Base-by-base conservation (phyloP, 768 basidiomycete genomes). In the Mycena latifolia region DNA sequence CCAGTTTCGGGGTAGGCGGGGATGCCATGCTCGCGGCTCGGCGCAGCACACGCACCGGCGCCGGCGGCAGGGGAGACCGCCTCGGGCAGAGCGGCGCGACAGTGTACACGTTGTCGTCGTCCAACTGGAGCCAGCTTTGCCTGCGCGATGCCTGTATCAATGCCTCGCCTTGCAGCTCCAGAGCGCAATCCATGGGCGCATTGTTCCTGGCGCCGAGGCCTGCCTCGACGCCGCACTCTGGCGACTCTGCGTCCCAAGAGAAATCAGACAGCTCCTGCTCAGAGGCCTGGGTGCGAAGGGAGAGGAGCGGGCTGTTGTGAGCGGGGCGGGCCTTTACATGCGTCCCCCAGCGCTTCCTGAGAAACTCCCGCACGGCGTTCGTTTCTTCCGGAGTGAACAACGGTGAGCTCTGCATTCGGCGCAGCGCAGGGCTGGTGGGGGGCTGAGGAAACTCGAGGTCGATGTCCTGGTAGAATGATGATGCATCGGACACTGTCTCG, bases 321-420 rank as follows among this genome's bases (percentile, higher is more conserved):
- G 27, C 25, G 28, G 10, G 22, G 39, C n/a, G 43, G 9, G 45
- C 51, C 29, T 51, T 48, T 17, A 28, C 29, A 4, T 67, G 61
- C 8, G 67, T 61, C 24, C 65, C 74, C 69, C 72, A 74, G 31
- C 75, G 74, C 61, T 69, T 72, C 22, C 60, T 63, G 17, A 72
- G 64, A 45, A 73, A 65, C 29, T 73, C 55, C 48, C 69, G 73
- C 50, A 75, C 73, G 25, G 72, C 69, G 31, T 73, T 61, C 1
- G 74, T 73, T 28, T 76, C 76, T 39, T 74, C 74, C 27, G 66
- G 25, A 2, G 74, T 75, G 65, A 82, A 80, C 75, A 81, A 76
- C 33, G 82, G 84, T 17, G 81, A 80, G 67, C 82, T 84, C 47
- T 79, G 79, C 79, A 84, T 82, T 43, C 80, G 77, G 17, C 83